These are phyloP conservation scores for Penicillium lividum DNA, from an alignment of 495 filamentous ascomycete genomes.

Conservation along the genomic window DNA sequence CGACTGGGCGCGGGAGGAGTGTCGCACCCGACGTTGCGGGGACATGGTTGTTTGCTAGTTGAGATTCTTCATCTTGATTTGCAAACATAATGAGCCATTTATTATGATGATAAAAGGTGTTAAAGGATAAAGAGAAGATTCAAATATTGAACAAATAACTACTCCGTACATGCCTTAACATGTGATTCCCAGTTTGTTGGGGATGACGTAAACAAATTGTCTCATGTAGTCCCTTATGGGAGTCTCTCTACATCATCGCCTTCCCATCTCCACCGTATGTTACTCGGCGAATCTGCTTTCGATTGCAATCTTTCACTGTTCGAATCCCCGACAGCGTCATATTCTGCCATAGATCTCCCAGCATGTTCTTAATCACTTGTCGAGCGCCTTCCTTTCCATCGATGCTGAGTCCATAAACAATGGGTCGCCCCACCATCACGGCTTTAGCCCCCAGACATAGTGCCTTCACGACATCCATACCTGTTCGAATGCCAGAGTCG, in stretches of 20 bases:
- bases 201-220: conserved; percentile 2
- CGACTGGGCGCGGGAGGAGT: conserved; percentile 65
- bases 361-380: conserved; percentile 55
- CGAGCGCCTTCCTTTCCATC: conserved; percentile 59
- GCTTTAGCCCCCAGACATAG: conserved; percentile 84
- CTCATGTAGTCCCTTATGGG: background rate
- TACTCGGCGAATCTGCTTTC: conserved; percentile 50
- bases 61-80: conserved; percentile 1
- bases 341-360: conserved; percentile 62
- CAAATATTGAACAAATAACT: background rate
- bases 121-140: background rate
- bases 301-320: conserved; percentile 53
- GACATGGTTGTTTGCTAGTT: conserved; percentile 21
- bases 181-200: conserved; percentile 22
- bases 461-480: conserved; percentile 75
- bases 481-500: conserved; percentile 64
- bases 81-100: conserved; percentile 24
- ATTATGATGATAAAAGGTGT: background rate
- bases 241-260: conserved; percentile 36
- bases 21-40: conserved; percentile 51
- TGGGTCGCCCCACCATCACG: conserved; percentile 85
- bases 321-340: conserved; percentile 59
- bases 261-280: conserved; percentile 56
- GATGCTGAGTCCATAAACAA: conserved; percentile 77
- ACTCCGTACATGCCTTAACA: conserved; percentile 11